A percentile compares a stretch with the other conserved stretches of the same genome.
Conservation (phyloP, 495 filamentous ascomycete genomes). For the Parathielavia appendiculata region DNA sequence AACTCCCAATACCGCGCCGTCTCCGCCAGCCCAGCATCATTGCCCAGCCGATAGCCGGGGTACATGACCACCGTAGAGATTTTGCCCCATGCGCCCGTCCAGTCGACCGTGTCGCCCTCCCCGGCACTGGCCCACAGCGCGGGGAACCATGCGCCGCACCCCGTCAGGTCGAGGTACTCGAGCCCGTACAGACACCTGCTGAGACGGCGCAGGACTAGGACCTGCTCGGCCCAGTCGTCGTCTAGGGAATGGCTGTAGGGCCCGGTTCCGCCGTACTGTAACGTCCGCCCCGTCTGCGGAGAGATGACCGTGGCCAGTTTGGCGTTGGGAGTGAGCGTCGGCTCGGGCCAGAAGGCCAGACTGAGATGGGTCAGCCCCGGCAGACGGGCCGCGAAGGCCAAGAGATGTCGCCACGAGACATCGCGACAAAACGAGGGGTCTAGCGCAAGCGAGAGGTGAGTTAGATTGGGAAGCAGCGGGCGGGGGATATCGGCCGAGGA, state of each 20-base stretch:
- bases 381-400: constrained; percentile 56
- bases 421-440: constrained; percentile 22
- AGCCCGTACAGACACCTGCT: constrained; percentile 63
- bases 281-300: constrained; percentile 26
- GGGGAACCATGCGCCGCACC: constrained; percentile 64
- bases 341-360: constrained; percentile 75
- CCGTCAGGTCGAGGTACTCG: constrained; percentile 75
- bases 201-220: constrained; percentile 62
- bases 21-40: constrained; percentile 18
- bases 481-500: constrained; percentile 24
- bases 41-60: constrained; percentile 30
- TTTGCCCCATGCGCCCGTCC: constrained; percentile 45
- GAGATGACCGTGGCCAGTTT: constrained; percentile 46
- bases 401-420: constrained; percentile 63
- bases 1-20: constrained; percentile 26
- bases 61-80: constrained; percentile 34
- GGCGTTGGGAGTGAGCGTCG: constrained; percentile 60
- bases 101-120: constrained; percentile 31
- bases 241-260: constrained; percentile 61
- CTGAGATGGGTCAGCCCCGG: constrained; percentile 69
- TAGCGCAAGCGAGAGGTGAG: constrained; percentile 53
- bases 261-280: constrained; percentile 59
- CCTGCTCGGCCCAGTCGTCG: constrained; percentile 65
- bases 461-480: constrained; percentile 44
- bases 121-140: constrained; percentile 45